Conservation (phyloP, 2,329 filamentous ascomycete genomes). For the Ceratocystis papillata region DNA sequence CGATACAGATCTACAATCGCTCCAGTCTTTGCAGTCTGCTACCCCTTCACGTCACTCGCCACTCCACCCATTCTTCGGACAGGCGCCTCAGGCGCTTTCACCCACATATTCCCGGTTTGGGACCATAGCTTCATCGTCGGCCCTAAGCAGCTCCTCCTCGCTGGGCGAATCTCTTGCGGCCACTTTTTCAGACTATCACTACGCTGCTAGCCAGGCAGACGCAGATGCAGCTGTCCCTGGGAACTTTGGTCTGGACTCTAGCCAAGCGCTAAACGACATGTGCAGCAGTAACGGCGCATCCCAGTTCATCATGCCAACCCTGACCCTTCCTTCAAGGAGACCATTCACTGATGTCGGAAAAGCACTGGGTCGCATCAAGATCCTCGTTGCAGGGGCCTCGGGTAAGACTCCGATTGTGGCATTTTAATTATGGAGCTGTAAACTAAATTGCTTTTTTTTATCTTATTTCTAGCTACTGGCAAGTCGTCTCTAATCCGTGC, state of each 20-base stretch:
- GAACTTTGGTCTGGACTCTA: not conserved
- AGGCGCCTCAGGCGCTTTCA: slow-evolving; percentile 5
- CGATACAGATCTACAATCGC: slow-evolving; percentile 25
- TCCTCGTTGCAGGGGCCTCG: slow-evolving; percentile 71
- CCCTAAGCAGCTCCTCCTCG: slow-evolving; percentile 42
- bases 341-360: slow-evolving; percentile 85
- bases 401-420: slow-evolving; percentile 39
- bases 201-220: slow-evolving; percentile 13
- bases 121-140: slow-evolving; percentile 23
- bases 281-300: slow-evolving; percentile 29
- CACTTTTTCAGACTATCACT: slow-evolving; percentile 36
- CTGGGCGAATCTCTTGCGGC: slow-evolving; percentile 41
- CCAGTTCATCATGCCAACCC: slow-evolving; percentile 95
- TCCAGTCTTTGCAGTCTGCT: not conserved
- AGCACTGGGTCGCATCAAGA: slow-evolving; percentile 71
- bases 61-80: not conserved
- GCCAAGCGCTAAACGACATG: not conserved
- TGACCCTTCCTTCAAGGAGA: slow-evolving; percentile 76
- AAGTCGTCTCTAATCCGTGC: slow-evolving; percentile 85
- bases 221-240: slow-evolving; percentile 31
- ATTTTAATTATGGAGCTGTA: not conserved
- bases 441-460: not conserved
- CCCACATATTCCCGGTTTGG: slow-evolving; percentile 29
- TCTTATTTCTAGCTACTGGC: slow-evolving; percentile 51
- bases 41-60: not conserved